A percentile compares a stretch with the other conserved stretches of the same genome.
phyloP scores from a whole-genome alignment of 495 filamentous ascomycete species.

The Penicillium maclennaniae region DNA sequence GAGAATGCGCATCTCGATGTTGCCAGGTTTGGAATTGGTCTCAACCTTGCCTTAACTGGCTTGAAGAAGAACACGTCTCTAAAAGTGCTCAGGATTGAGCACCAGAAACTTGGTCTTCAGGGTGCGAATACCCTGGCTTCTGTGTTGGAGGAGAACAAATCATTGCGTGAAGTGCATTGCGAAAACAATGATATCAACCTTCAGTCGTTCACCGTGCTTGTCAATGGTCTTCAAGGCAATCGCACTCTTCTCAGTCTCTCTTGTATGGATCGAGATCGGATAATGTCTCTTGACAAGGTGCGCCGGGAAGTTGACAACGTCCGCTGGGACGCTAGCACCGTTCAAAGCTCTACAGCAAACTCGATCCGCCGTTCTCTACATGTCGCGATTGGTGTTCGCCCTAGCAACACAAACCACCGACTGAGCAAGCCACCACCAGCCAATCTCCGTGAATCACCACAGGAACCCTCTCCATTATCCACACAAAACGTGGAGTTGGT shows the following conservation, averaged over 20 bases:
- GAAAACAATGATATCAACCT: slow-evolving; percentile 77
- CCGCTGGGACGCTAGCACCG: slow-evolving; percentile 34
- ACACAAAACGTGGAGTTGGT: slow-evolving; percentile 50
- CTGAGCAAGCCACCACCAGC: slow-evolving; percentile 31
- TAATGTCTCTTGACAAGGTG: slow-evolving; percentile 58
- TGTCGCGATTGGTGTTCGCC: slow-evolving; percentile 35
- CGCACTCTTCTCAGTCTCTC: slow-evolving; percentile 62
- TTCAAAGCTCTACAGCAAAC: slow-evolving; percentile 33
- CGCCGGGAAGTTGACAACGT: slow-evolving; percentile 55
- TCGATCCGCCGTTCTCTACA: slow-evolving; percentile 47
- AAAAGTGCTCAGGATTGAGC: slow-evolving; percentile 71
- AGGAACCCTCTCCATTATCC: slow-evolving; percentile 30
- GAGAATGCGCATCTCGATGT: slow-evolving; percentile 86
- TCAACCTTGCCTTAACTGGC: slow-evolving; percentile 73
- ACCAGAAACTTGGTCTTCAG: slow-evolving; percentile 59
- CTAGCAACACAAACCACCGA: slow-evolving; percentile 29
- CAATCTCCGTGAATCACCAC: slow-evolving; percentile 13
- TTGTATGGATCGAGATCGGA: slow-evolving; percentile 59
- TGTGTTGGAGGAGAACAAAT: slow-evolving; percentile 64
- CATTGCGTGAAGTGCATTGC: slow-evolving; percentile 66
- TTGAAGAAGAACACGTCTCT: slow-evolving; percentile 73
- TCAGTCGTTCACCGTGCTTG: slow-evolving; percentile 71
- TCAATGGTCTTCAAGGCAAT: slow-evolving; percentile 69
- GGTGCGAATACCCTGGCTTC: slow-evolving; percentile 74
- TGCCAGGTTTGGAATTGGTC: slow-evolving; percentile 74